Evolutionary conservation across 2,329 filamentous ascomycete genomes (phyloP).

Genomic region (Teratosphaeria zuluensis): DNA sequence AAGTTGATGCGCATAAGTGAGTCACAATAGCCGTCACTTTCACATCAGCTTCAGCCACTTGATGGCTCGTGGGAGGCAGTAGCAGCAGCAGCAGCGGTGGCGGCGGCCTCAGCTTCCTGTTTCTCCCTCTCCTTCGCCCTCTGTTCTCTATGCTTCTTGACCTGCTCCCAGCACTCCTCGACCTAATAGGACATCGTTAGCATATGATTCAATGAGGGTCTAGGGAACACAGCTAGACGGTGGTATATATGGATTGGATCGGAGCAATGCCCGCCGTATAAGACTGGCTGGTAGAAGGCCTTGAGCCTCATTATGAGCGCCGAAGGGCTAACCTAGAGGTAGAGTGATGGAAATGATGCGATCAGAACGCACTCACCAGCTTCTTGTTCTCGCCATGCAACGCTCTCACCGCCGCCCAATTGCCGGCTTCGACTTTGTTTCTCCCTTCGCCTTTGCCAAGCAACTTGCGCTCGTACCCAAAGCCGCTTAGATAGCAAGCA

Average conservation of each 20-base stretch:
- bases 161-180: constrained; percentile 9
- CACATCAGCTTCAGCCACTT: too few relatives aligned
- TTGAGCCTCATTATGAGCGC: not conserved
- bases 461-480: constrained; percentile 53
- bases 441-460: constrained; percentile 55
- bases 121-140: constrained; percentile 8
- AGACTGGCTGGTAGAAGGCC: not conserved
- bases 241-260: too few relatives aligned
- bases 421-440: constrained; percentile 60
- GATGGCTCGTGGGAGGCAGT: too few relatives aligned
- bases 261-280: not conserved
- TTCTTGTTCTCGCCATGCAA: constrained; percentile 37
- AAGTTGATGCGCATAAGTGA: too few relatives aligned
- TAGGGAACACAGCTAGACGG: not conserved
- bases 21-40: too few relatives aligned
- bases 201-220: not conserved
- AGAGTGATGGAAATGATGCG: not conserved
- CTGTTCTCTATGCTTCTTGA: constrained; percentile 9
- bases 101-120: constrained; percentile 1
- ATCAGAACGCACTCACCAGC: constrained; percentile 8
- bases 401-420: constrained; percentile 55
- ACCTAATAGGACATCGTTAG: not conserved
- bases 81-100: not conserved
- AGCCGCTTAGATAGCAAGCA: constrained; percentile 56
- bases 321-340: not conserved